phyloP scores from a whole-genome alignment of 345 rosid genomes.

The Sonneratia caseolaris region DNA sequence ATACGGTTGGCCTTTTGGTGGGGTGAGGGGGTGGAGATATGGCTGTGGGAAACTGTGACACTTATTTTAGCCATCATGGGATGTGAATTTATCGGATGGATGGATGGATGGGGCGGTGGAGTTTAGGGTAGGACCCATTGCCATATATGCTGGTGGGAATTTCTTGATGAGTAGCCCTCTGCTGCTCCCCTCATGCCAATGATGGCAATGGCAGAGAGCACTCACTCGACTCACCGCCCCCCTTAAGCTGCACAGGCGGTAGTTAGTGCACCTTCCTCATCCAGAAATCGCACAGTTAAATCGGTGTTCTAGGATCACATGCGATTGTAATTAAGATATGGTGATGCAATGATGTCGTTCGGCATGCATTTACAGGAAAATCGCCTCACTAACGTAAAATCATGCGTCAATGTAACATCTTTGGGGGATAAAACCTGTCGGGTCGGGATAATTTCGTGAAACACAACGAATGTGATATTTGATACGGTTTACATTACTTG shows the following conservation, averaged over 20 bases:
- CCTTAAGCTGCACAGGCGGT: no score
- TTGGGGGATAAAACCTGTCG: no score
- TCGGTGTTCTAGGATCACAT: not conserved
- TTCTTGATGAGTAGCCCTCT: constrained; percentile 1
- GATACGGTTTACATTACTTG: no score
- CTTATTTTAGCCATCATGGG: constrained; percentile 4
- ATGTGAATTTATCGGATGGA: not conserved
- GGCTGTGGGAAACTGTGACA: constrained; percentile 4
- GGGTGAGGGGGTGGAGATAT: not conserved
- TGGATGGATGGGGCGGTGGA: not conserved
- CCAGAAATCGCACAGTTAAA: no score
- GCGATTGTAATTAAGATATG: not conserved
- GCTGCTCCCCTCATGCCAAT: constrained; percentile 1
- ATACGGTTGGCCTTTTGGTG: not conserved
- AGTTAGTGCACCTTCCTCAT: no score
- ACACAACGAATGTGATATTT: no score
- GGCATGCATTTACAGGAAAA: no score
- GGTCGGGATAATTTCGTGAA: no score
- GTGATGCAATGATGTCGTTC: no score
- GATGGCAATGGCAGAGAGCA: not conserved
- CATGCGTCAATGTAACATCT: no score
- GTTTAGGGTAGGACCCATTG: not conserved
- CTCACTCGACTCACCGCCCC: not conserved
- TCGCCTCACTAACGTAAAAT: no score
- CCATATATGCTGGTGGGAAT: not conserved